Conservation (phyloP, 495 filamentous ascomycete species). For the Parathielavia appendiculata region DNA sequence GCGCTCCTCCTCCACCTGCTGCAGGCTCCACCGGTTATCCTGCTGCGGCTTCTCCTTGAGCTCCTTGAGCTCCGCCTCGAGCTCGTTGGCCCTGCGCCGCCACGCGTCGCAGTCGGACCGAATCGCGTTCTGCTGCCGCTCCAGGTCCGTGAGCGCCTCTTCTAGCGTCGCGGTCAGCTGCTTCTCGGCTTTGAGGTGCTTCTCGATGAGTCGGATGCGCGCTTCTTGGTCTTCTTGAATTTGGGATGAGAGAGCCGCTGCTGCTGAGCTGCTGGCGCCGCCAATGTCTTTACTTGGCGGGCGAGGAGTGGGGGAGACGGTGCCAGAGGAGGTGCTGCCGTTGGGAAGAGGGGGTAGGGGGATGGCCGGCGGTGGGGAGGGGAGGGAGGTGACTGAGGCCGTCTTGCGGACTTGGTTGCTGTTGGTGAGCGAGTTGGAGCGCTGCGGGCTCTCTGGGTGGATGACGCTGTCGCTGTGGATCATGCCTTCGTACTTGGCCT, state of each 20-base stretch:
- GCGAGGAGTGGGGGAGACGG: constrained; percentile 49
- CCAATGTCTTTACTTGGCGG: constrained; percentile 71
- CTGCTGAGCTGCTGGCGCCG: constrained; percentile 41
- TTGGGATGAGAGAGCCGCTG: constrained; percentile 42
- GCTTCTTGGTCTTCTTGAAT: constrained; percentile 90
- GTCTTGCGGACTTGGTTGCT: constrained; percentile 70
- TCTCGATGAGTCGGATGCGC: constrained; percentile 92
- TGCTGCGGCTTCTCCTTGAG: constrained; percentile 47
- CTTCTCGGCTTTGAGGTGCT: constrained; percentile 92
- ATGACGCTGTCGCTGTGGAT: constrained; percentile 30
- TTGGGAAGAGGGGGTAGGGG: constrained; percentile 87
- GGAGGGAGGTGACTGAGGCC: constrained; percentile 72
- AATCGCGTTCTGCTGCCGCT: constrained; percentile 76
- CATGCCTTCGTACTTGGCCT: constrained; percentile 53
- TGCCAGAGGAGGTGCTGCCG: constrained; percentile 28
- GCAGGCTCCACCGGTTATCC: constrained; percentile 73
- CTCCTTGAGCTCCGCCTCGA: constrained; percentile 73
- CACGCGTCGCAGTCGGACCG: constrained; percentile 85
- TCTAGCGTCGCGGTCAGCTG: constrained; percentile 91
- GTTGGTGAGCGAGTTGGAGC: constrained; percentile 65
- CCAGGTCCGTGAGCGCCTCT: constrained; percentile 90
- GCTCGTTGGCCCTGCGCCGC: constrained; percentile 70
- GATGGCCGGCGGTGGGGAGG: constrained; percentile 84
- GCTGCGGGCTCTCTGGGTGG: constrained; percentile 42
- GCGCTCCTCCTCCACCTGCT: constrained; percentile 91